A percentile compares a stretch with the other conserved stretches of the same genome.
phyloP scores from a whole-genome alignment of 2,329 filamentous ascomycete species.

The Cladosporium austrohemisphaericum region DNA sequence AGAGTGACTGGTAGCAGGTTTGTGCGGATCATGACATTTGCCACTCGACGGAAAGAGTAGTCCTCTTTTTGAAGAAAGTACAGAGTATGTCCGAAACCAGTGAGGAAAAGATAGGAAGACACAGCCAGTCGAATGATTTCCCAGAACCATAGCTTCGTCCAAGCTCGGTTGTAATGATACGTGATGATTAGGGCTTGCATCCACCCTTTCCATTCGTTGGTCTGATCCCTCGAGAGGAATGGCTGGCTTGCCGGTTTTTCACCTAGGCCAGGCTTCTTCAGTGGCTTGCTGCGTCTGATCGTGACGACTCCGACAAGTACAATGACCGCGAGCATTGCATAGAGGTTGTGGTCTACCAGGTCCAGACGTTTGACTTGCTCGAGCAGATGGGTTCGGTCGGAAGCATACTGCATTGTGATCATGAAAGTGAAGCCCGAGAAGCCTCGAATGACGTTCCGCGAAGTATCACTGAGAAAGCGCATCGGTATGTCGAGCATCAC shows the following conservation, averaged over 20 bases:
- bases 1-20: conserved; percentile 55
- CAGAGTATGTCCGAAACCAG: conserved; percentile 58
- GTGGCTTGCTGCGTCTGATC: conserved; percentile 17
- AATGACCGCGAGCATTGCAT: conserved; percentile 26
- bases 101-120: conserved; percentile 60
- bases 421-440: conserved; percentile 16
- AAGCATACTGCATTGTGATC: conserved; percentile 40
- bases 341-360: conserved; percentile 34
- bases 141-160: conserved; percentile 50
- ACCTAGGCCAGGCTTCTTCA: conserved; percentile 8
- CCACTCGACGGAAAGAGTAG: conserved; percentile 53
- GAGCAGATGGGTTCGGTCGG: conserved; percentile 54
- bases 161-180: conserved; percentile 58
- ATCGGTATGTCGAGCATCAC: not conserved
- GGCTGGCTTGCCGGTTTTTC: conserved; percentile 27
- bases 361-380: conserved; percentile 48
- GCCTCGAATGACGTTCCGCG: conserved; percentile 15
- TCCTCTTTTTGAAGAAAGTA: conserved; percentile 57
- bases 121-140: conserved; percentile 53
- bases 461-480: conserved; percentile 12
- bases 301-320: conserved; percentile 30
- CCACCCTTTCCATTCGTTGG: conserved; percentile 64
- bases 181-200: conserved; percentile 57
- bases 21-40: conserved; percentile 52
- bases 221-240: conserved; percentile 54